These are phyloP conservation scores for Gossypium thurberi DNA, from an alignment of 345 rosid genomes.

Conservation along the genomic window DNA sequence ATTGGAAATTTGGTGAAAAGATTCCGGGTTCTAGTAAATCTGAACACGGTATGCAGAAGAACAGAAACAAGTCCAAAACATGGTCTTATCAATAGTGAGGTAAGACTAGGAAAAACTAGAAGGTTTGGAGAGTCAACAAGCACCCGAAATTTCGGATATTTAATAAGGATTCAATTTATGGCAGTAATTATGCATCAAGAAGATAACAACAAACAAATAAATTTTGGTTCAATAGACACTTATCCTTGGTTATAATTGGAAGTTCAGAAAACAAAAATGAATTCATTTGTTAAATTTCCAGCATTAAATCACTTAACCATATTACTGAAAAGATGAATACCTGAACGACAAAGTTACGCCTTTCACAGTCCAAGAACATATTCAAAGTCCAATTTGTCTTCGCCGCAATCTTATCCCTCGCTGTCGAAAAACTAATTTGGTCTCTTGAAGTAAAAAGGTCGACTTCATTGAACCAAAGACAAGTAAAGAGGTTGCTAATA, in stretches of 20 bases:
- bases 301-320: not conserved
- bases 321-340: conserved; percentile 24
- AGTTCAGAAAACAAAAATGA: not conserved
- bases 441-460: conserved; percentile 96
- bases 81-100: not conserved
- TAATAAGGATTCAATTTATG: not conserved
- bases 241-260: not conserved
- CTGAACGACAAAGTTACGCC: conserved; percentile 97
- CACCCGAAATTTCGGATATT: not conserved
- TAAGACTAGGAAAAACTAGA: not conserved
- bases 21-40: not conserved
- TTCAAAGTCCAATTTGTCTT: conserved; percentile 78
- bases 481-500: conserved; percentile 78
- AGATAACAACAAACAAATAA: not conserved
- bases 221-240: not conserved
- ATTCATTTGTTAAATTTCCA: not conserved
- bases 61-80: not conserved
- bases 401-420: conserved; percentile 75
- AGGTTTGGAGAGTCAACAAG: not conserved
- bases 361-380: conserved; percentile 94
- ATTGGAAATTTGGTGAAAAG: not conserved
- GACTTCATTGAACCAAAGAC: conserved; percentile 99
- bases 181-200: not conserved
- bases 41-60: not conserved
- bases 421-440: conserved; percentile 91